phyloP scores from a whole-genome alignment of 2,329 filamentous ascomycete genomes.

The Tolypocladium endophyticum region DNA sequence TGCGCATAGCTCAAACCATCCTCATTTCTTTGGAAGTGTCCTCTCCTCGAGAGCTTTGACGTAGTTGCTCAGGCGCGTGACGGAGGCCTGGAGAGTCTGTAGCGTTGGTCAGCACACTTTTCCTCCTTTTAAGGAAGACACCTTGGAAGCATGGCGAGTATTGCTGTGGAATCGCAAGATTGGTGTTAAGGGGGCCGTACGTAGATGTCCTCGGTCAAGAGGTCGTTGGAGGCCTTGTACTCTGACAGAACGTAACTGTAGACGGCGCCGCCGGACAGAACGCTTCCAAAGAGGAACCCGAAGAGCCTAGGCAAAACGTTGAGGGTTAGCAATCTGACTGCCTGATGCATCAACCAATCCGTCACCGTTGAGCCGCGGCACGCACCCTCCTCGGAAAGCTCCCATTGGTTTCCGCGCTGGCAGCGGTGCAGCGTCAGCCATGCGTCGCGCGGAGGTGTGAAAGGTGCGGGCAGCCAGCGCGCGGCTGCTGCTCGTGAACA shows the following conservation, averaged over 20 bases:
- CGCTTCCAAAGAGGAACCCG: conserved; percentile 80
- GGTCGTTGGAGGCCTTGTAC: conserved; percentile 86
- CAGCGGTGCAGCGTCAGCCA: conserved; percentile 33
- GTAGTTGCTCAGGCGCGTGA: conserved; percentile 77
- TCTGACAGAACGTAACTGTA: conserved; percentile 92
- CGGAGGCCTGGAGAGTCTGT: conserved; percentile 77
- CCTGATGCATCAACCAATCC: neutral
- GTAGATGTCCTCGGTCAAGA: conserved; percentile 91
- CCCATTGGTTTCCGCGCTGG: conserved; percentile 49
- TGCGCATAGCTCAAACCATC: neutral
- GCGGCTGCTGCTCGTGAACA: conserved; percentile 29
- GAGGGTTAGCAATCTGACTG: neutral
- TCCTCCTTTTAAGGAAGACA: too few species aligned
- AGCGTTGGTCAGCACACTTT: neutral
- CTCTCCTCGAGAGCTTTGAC: conserved; percentile 74
- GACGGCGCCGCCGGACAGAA: conserved; percentile 66
- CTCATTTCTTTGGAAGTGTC: conserved; percentile 61
- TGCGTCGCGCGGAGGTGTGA: conserved; percentile 38
- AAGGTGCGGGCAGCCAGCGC: conserved; percentile 30
- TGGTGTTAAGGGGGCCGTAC: conserved; percentile 49
- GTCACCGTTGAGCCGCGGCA: conserved; percentile 4
- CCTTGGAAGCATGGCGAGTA: too few species aligned
- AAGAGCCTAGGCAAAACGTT: conserved; percentile 51
- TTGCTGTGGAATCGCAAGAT: neutral
- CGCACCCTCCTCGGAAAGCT: conserved; percentile 52